These are phyloP conservation scores for Aspergillus sp. DNA, from an alignment of 2,329 filamentous ascomycete genomes.

Conservation along the genomic window DNA sequence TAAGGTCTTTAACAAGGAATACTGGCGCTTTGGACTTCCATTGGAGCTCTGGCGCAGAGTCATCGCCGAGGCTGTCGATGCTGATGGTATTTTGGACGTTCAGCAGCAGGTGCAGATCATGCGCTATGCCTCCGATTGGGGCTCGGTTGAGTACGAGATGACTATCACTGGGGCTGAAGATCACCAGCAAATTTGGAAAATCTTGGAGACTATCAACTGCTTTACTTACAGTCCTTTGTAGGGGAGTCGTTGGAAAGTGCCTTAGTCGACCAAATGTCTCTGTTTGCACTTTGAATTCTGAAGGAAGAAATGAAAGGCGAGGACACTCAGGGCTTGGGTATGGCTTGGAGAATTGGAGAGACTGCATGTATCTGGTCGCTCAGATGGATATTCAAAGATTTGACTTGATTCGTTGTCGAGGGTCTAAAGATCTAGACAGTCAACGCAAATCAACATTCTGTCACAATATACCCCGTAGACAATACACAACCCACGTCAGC, in stretches of 20 bases:
- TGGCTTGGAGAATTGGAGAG: no score
- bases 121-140: constrained; percentile 32
- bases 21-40: constrained; percentile 26
- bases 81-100: constrained; percentile 21
- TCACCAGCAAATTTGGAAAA: constrained; percentile 35
- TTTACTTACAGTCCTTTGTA: constrained; percentile 26
- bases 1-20: constrained; percentile 9
- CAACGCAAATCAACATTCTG: neutral
- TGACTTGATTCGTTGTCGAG: no score
- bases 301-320: no score
- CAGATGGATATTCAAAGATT: no score
- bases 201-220: constrained; percentile 31
- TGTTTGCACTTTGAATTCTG: no score
- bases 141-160: constrained; percentile 26
- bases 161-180: constrained; percentile 25
- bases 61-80: constrained; percentile 26
- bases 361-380: no score
- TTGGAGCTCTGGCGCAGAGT: constrained; percentile 28
- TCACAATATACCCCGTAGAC: neutral
- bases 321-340: no score
- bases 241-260: neutral
- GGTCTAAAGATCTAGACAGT: no score
- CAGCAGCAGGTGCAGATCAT: constrained; percentile 29
- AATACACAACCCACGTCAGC: neutral
- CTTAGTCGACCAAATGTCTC: no score